Percentiles rank a stretch among this genome's conserved stretches.
These are phyloP conservation scores for Boletus speciosus DNA, from an alignment of 768 basidiomycete genomes.

Conservation along the genomic window DNA sequence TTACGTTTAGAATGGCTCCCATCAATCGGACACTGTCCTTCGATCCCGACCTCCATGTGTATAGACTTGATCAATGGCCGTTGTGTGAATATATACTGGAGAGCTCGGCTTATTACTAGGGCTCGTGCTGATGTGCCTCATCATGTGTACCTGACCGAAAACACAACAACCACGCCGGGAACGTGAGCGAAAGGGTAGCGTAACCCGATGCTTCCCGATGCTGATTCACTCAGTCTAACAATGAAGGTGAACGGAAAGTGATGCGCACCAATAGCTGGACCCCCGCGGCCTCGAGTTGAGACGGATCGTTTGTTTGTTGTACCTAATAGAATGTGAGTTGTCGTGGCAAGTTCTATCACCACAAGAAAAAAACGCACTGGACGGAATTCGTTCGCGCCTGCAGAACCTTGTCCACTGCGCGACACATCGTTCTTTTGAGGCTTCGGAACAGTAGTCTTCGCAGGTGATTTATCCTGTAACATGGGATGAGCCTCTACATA, in stretches of 20 bases:
- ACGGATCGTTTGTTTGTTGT: background rate
- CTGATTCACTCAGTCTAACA: background rate
- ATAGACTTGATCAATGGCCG: too few relatives aligned
- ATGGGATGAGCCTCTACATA: background rate
- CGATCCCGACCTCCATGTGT: too few relatives aligned
- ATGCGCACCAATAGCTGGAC: background rate
- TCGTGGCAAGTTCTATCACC: too few relatives aligned
- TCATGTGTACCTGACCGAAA: background rate
- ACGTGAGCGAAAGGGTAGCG: too few relatives aligned
- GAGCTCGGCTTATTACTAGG: too few relatives aligned
- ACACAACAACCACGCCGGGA: background rate
- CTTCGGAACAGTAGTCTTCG: background rate
- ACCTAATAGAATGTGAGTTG: background rate
- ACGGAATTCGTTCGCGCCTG: rapidly evolving
- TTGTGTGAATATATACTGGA: too few relatives aligned
- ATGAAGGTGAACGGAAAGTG: background rate
- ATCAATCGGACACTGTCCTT: too few relatives aligned
- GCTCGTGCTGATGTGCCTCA: too few relatives aligned
- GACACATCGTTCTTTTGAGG: too few relatives aligned
- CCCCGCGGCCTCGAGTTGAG: too few relatives aligned
- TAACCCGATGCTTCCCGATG: too few relatives aligned
- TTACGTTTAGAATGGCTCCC: too few relatives aligned
- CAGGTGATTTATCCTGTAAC: background rate
- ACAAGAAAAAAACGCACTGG: background rate
- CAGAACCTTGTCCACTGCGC: background rate